phyloP scores from a whole-genome alignment of 106 monocot genomes.

The Dioscorea alata region DNA sequence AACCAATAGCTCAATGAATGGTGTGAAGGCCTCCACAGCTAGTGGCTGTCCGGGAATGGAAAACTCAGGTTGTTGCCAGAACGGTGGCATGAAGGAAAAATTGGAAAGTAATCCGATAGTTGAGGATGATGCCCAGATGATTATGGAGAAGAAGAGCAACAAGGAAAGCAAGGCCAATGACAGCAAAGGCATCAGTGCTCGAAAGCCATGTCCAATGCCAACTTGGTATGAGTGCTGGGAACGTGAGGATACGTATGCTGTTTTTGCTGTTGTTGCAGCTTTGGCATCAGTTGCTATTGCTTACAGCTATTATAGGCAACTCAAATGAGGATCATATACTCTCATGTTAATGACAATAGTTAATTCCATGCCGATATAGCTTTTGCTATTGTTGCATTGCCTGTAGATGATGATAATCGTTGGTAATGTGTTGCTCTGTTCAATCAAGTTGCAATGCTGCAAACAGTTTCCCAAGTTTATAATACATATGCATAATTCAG shows the following conservation, averaged over 20 bases:
- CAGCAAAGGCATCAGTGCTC: slow-evolving; percentile 5
- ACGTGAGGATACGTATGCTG: slow-evolving; percentile 31
- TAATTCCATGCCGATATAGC: no score
- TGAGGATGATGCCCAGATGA: not conserved
- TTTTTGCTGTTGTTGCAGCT: slow-evolving; percentile 29
- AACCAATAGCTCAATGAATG: not conserved
- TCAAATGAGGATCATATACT: not conserved
- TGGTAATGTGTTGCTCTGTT: no score
- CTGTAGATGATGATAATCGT: no score
- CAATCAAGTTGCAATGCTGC: no score
- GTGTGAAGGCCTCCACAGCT: not conserved
- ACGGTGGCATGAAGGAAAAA: not conserved
- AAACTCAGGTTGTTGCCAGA: slow-evolving; percentile 17
- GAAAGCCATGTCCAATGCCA: slow-evolving; percentile 19
- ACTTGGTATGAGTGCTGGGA: slow-evolving; percentile 35
- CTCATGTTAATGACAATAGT: no score
- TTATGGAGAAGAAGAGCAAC: slow-evolving; percentile 1
- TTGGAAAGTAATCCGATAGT: not conserved
- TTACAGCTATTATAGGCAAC: slow-evolving; percentile 17
- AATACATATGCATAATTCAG: no score
- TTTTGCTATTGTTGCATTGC: no score
- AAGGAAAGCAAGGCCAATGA: not conserved
- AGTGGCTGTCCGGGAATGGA: slow-evolving; percentile 22
- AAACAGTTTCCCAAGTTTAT: no score
- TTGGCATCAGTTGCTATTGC: slow-evolving; percentile 22